Base-by-base conservation (phyloP, 176 grass and related monocot species). In the Pharus latifolius region DNA sequence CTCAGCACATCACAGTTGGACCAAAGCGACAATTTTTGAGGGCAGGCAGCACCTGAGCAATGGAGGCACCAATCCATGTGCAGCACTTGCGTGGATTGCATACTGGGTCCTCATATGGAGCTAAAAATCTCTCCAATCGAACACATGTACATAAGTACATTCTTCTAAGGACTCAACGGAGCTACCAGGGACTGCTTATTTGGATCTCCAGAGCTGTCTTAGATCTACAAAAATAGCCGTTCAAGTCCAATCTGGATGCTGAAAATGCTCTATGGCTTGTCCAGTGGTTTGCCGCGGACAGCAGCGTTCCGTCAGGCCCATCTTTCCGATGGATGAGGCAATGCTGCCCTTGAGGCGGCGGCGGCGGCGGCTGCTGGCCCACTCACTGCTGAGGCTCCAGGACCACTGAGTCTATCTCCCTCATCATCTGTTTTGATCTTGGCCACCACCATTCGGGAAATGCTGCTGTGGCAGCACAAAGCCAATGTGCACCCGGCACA, bases 401-500 rank as follows among this genome's bases (percentile, higher is more conserved):
- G 57, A 64, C 47, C 45, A 59, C 40, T 76, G 23, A 16, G 26
- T n/a, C 77, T 63, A 47, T 78, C 66, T 20, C 28, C 17, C n/a
- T 57, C 58, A 14, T 61, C 82, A 1, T 33, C 49, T 19, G 49
- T 40, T 33, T 50, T 60, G 11, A 38, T 59, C 50, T 55, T 74
- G 14, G 63, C 72, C 23, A 86, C 72, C 3, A 69, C 63, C 15
- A 83, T 33, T 54, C 61, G 65, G 29, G 78, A 70, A 67, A 86
- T 86, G 49, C 20, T 71, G 72, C 77, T 86, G 44, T 86, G 72
- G 57, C 83, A 86, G 68, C 83, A 86, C 19, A 86, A 35, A 7
- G 78, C 73, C 51, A 86, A 34, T 49, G 83, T 86, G 71, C 83
- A 86, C 24, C 72, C 48, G 10, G 83, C 77, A 40, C 83, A 86